Percentiles rank a stretch among this genome's conserved stretches.
Conservation (phyloP, 805 yeast genomes). For the Saccharomycopsis synnaedendra region DNA sequence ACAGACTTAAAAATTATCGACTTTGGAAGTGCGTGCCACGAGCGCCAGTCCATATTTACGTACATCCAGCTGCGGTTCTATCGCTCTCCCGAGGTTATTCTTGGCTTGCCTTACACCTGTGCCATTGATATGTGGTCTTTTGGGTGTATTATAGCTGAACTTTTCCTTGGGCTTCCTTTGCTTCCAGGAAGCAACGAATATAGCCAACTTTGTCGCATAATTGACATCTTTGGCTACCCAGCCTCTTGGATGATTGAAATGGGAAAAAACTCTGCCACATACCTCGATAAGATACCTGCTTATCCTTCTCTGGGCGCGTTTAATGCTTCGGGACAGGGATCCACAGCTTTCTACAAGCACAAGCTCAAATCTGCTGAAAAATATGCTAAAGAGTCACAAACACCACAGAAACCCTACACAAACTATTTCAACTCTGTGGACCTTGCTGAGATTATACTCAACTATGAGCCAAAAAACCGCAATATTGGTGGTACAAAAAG, state of each 20-base stretch:
- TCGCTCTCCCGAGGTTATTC: slow-evolving; percentile 87
- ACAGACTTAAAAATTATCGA: slow-evolving; percentile 89
- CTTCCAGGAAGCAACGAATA: slow-evolving; percentile 94
- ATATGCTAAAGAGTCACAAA: slow-evolving; percentile 35
- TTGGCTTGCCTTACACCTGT: slow-evolving; percentile 86
- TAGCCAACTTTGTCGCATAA: slow-evolving; percentile 76
- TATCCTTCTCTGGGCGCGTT: slow-evolving; percentile 14
- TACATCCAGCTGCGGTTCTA: slow-evolving; percentile 90
- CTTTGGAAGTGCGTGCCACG: slow-evolving; percentile 93
- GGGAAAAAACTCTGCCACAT: slow-evolving; percentile 74
- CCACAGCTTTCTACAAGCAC: slow-evolving; percentile 17
- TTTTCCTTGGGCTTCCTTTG: slow-evolving; percentile 82
- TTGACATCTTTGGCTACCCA: slow-evolving; percentile 74
- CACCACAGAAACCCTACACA: slow-evolving; percentile 68
- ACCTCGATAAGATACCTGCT: slow-evolving; percentile 34
- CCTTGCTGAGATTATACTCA: slow-evolving; percentile 62
- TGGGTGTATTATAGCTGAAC: slow-evolving; percentile 86
- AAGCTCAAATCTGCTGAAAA: slow-evolving; percentile 35
- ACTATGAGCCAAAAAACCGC: slow-evolving; percentile 44
- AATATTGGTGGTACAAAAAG: slow-evolving; percentile 22
- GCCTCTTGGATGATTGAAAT: slow-evolving; percentile 95
- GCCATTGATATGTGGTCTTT: slow-evolving; percentile 97
- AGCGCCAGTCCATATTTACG: slow-evolving; percentile 78
- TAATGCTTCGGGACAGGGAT: slow-evolving; percentile 16
- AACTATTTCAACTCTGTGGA: slow-evolving; percentile 62